These are phyloP conservation scores for Coemansia sp. DNA, from an alignment of 192 early-diverging fungal species.

Conservation along the genomic window DNA sequence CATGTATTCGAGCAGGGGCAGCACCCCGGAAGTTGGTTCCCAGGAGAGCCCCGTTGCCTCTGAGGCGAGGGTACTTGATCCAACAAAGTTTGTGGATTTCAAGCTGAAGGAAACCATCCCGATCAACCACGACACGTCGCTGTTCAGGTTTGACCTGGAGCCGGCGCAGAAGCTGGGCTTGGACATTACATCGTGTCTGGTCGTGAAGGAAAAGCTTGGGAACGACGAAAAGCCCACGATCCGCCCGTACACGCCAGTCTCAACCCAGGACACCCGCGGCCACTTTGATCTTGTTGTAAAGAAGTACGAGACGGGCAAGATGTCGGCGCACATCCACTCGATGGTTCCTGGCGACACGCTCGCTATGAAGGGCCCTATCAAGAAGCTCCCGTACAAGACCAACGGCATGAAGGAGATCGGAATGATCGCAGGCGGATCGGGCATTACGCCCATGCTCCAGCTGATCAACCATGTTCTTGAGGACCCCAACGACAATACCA, in stretches of 20 bases:
- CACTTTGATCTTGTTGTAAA: slow-evolving; percentile 83
- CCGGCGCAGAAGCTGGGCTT: slow-evolving; percentile 66
- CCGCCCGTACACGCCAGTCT: slow-evolving; percentile 83
- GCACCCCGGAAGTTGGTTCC: background rate
- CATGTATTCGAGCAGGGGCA: slow-evolving; percentile 34
- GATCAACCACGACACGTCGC: slow-evolving; percentile 71
- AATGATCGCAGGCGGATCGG: slow-evolving; percentile 86
- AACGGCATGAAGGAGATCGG: slow-evolving; percentile 67
- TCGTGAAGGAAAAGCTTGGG: slow-evolving; percentile 64
- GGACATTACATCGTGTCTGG: slow-evolving; percentile 73
- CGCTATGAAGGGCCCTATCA: slow-evolving; percentile 80
- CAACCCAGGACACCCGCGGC: slow-evolving; percentile 57
- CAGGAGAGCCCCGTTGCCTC: slow-evolving; percentile 5
- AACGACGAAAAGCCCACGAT: slow-evolving; percentile 67
- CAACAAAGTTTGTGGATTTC: slow-evolving; percentile 47
- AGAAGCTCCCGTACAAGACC: slow-evolving; percentile 67
- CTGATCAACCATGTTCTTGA: slow-evolving; percentile 65
- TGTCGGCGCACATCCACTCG: slow-evolving; percentile 64
- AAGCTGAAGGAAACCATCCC: slow-evolving; percentile 50
- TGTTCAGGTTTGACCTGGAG: slow-evolving; percentile 71
- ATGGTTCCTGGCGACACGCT: slow-evolving; percentile 73
- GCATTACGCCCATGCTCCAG: slow-evolving; percentile 83
- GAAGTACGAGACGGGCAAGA: slow-evolving; percentile 67
- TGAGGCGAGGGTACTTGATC: slow-evolving; percentile 37
- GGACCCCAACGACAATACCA: slow-evolving; percentile 67